Conservation (phyloP, 2,329 filamentous ascomycete species). For the Cercospora janseana region DNA sequence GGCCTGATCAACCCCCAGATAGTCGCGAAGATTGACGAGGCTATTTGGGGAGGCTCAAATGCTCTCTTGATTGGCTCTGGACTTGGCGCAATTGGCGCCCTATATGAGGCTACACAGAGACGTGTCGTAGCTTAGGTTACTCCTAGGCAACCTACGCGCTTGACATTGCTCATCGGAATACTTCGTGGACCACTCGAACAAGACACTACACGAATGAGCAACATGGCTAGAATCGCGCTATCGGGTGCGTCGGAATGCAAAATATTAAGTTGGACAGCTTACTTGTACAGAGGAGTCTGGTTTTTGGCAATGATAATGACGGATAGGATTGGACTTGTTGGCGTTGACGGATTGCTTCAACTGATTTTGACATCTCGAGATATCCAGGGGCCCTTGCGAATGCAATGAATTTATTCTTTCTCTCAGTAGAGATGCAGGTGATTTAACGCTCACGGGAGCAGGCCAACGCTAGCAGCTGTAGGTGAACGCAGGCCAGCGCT, state of each 20-base stretch:
- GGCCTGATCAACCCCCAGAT: conserved; percentile 61
- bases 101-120: conserved; percentile 76
- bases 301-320: not conserved
- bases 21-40: conserved; percentile 62
- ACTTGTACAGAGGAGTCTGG: conserved; percentile 4
- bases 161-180: too few relatives aligned
- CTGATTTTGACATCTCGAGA: conserved; percentile 9
- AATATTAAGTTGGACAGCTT: not conserved
- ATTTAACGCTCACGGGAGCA: not conserved
- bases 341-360: not conserved
- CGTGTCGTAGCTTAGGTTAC: conserved; percentile 7
- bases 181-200: not conserved
- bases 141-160: not conserved
- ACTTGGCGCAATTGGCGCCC: conserved; percentile 65
- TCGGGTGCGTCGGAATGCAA: not conserved
- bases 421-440: not conserved
- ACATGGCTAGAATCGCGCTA: not conserved
- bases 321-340: not conserved
- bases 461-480: not conserved
- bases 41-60: conserved; percentile 69
- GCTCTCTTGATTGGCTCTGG: conserved; percentile 67
- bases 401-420: conserved; percentile 6
- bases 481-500: too few relatives aligned
- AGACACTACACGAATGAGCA: not conserved
- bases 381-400: conserved; percentile 5